Percentiles rank a stretch among this genome's conserved stretches.
phyloP scores from a whole-genome alignment of 306 rosid genomes.

The Crotalaria pallida region DNA sequence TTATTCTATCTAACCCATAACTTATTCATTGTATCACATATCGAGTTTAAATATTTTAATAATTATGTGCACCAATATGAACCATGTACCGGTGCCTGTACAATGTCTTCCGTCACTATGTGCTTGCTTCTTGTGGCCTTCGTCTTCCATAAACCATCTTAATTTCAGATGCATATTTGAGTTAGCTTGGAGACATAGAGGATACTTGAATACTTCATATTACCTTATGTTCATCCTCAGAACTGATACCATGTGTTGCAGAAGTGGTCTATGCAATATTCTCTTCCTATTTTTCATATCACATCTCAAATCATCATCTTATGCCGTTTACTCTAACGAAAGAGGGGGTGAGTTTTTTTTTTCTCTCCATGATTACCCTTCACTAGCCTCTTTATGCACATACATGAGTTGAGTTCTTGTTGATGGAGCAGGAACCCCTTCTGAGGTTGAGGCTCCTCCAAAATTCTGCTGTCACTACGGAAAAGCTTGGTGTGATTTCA shows the following conservation, averaged over 20 bases:
- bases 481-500: conserved; percentile 15
- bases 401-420: background rate
- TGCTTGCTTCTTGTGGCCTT: background rate
- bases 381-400: background rate
- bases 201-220: background rate
- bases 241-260: background rate
- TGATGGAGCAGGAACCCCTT: conserved; percentile 18
- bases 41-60: too few relatives aligned
- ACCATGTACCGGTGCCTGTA: too few relatives aligned
- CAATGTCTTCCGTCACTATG: too few relatives aligned
- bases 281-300: conserved; percentile 14
- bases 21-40: too few relatives aligned
- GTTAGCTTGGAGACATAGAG: background rate
- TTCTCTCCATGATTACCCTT: background rate
- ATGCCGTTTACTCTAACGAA: background rate
- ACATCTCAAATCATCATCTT: background rate
- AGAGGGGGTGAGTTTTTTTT: conserved; percentile 12
- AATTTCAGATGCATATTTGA: background rate
- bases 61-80: too few relatives aligned
- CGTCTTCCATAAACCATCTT: background rate
- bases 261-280: background rate
- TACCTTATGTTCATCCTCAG: background rate
- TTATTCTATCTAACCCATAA: too few relatives aligned
- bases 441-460: background rate
- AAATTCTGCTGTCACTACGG: conserved; percentile 9